Percentiles rank a stretch among this genome's conserved stretches.
Conservation (phyloP, 2,329 filamentous ascomycete genomes). For the Apiospora saccharicola region DNA sequence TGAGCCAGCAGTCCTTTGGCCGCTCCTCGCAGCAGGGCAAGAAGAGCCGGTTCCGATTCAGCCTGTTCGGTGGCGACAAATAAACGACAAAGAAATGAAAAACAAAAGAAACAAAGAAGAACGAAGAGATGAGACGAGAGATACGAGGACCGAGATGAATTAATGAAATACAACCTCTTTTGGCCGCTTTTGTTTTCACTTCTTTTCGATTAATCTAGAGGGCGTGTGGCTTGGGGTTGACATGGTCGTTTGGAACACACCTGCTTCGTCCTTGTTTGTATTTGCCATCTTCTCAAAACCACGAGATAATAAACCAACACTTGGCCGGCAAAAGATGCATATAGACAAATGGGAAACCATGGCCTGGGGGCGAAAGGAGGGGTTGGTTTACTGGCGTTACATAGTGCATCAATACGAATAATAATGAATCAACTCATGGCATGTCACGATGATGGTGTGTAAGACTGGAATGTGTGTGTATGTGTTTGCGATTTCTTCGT, state of each 20-base stretch:
- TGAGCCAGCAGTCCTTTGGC: constrained; percentile 44
- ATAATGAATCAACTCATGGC: background rate
- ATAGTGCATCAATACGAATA: background rate
- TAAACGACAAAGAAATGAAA: background rate
- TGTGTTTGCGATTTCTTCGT: constrained; percentile 10
- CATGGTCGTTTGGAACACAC: background rate
- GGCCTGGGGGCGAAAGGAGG: background rate
- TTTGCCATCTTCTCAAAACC: background rate
- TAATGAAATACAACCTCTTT: background rate
- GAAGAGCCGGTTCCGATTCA: constrained; percentile 42
- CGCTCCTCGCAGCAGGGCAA: constrained; percentile 39
- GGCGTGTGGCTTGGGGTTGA: no score
- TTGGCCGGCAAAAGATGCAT: constrained; percentile 4
- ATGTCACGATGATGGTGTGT: background rate
- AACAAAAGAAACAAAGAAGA: background rate
- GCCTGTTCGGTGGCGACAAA: constrained; percentile 37
- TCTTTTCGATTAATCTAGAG: background rate
- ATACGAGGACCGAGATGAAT: constrained; percentile 5
- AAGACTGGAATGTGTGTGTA: constrained; percentile 9
- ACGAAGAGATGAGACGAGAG: background rate
- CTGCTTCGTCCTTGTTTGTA: constrained; percentile 5
- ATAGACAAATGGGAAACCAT: background rate
- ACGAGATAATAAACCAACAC: background rate
- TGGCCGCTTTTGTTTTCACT: background rate
- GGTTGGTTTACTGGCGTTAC: constrained; percentile 8